Percentiles rank a stretch among this genome's conserved stretches.
Conservation (phyloP, 768 basidiomycete genomes). For the Suillus variegatus region DNA sequence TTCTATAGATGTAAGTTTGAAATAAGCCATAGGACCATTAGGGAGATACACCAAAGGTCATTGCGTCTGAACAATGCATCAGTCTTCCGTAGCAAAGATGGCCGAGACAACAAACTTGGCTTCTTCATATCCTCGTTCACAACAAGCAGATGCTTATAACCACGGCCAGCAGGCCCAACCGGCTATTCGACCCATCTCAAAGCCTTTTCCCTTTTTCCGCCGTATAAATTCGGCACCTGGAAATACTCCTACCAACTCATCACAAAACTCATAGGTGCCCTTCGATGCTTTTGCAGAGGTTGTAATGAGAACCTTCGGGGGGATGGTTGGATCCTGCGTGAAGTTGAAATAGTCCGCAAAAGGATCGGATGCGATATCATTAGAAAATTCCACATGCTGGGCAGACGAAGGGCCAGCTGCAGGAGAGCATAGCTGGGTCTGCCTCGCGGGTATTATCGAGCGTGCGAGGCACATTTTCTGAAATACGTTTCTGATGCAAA, state of each 20-base stretch:
- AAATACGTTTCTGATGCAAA: constrained; percentile 66
- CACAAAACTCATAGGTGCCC: constrained; percentile 88
- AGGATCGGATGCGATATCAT: constrained; percentile 72
- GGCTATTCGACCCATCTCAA: constrained; percentile 88
- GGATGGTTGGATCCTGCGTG: constrained; percentile 63
- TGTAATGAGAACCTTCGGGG: constrained; percentile 88
- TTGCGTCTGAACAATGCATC: constrained; percentile 63
- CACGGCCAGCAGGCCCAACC: constrained; percentile 91
- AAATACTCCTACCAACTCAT: constrained; percentile 86
- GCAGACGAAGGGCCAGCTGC: constrained; percentile 38
- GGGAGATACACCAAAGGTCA: constrained; percentile 94
- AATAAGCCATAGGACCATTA: constrained; percentile 91
- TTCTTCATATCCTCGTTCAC: constrained; percentile 96
- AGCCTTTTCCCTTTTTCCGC: constrained; percentile 86
- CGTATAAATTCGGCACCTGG: constrained; percentile 90
- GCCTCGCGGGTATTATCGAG: constrained; percentile 92
- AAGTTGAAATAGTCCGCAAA: constrained; percentile 79
- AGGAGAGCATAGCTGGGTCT: constrained; percentile 50
- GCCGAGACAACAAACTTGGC: constrained; percentile 65
- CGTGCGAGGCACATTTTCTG: constrained; percentile 86
- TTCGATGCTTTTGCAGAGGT: constrained; percentile 90
- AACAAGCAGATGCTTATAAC: constrained; percentile 86
- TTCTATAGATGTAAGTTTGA: constrained; percentile 88
- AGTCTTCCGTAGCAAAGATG: constrained; percentile 6
- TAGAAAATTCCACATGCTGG: constrained; percentile 59